phyloP scores from a whole-genome alignment of 495 filamentous ascomycete species.

The Achaetomiella virescens region DNA sequence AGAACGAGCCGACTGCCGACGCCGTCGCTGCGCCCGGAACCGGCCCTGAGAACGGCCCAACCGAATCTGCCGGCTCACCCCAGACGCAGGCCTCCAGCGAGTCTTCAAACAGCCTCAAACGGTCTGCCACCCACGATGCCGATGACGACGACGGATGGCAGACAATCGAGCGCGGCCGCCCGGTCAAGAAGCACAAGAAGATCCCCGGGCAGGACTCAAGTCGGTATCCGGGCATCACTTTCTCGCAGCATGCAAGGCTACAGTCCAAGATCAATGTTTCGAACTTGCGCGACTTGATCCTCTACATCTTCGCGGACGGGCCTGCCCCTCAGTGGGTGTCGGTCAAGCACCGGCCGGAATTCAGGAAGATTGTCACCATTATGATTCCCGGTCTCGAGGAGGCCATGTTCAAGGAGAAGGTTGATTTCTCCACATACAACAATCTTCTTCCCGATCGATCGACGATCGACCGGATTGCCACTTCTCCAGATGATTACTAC shows the following conservation, averaged over 20 bases:
- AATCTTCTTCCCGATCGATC: constrained; percentile 27
- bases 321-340: constrained; percentile 79
- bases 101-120: constrained; percentile 32
- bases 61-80: constrained; percentile 10
- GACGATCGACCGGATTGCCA: constrained; percentile 29
- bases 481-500: constrained; percentile 61
- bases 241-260: constrained; percentile 60
- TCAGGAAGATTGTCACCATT: constrained; percentile 81
- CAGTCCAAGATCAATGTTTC: constrained; percentile 67
- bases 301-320: constrained; percentile 90
- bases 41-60: not conserved
- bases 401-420: constrained; percentile 74
- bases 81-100: constrained; percentile 13
- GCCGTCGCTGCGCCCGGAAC: not conserved
- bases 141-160: constrained; percentile 44
- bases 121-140: constrained; percentile 36
- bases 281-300: constrained; percentile 70
- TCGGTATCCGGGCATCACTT: constrained; percentile 69
- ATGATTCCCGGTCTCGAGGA: constrained; percentile 90
- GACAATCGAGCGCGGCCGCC: constrained; percentile 41
- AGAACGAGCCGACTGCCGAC: not conserved
- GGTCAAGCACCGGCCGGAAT: constrained; percentile 64
- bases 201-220: constrained; percentile 40
- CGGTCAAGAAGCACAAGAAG: constrained; percentile 55
- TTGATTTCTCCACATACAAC: constrained; percentile 45